phyloP scores from a whole-genome alignment of 2,329 filamentous ascomycete genomes.

The Hysterium pulicare region DNA sequence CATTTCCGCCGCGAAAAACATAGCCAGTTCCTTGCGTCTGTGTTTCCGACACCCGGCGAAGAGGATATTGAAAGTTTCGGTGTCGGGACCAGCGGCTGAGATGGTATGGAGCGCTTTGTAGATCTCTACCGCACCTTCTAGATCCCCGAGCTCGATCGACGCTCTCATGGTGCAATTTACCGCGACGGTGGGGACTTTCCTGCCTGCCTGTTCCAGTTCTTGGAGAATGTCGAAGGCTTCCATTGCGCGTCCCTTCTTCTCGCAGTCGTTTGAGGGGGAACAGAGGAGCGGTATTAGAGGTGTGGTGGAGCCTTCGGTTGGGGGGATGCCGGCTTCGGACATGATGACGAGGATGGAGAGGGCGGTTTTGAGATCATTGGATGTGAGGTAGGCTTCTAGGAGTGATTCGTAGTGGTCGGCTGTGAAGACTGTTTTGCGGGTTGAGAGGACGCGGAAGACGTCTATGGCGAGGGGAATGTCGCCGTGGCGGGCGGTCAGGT shows the following conservation, averaged over 20 bases:
- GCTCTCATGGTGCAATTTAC: slow-evolving; percentile 54
- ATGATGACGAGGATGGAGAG: slow-evolving; percentile 72
- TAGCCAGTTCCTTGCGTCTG: slow-evolving; percentile 52
- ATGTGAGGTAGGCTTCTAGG: slow-evolving; percentile 63
- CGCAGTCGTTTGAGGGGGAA: slow-evolving; percentile 17
- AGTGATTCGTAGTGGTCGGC: slow-evolving; percentile 77
- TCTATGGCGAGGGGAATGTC: slow-evolving; percentile 68
- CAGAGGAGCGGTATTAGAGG: slow-evolving; percentile 57
- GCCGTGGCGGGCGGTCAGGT: slow-evolving; percentile 65
- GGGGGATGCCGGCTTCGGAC: slow-evolving; percentile 58
- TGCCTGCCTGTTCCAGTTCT: slow-evolving; percentile 49
- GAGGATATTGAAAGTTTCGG: slow-evolving; percentile 61
- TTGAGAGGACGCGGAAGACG: slow-evolving; percentile 63
- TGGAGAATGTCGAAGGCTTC: slow-evolving; percentile 58
- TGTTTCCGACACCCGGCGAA: slow-evolving; percentile 47
- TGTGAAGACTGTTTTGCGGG: slow-evolving; percentile 56
- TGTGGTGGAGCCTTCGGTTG: slow-evolving; percentile 60
- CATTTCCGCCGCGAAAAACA: slow-evolving; percentile 63
- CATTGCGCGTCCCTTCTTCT: slow-evolving; percentile 45
- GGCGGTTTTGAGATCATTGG: slow-evolving; percentile 61
- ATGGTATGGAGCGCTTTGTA: slow-evolving; percentile 60
- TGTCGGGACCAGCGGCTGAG: slow-evolving; percentile 43
- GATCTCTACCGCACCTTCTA: slow-evolving; percentile 54
- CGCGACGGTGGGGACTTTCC: slow-evolving; percentile 50
- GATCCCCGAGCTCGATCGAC: slow-evolving; percentile 41